Evolutionary conservation across 805 yeast genomes (phyloP), one percentile per base, ranked within the genome.

Genomic region (Ogataea kodamae): DNA sequence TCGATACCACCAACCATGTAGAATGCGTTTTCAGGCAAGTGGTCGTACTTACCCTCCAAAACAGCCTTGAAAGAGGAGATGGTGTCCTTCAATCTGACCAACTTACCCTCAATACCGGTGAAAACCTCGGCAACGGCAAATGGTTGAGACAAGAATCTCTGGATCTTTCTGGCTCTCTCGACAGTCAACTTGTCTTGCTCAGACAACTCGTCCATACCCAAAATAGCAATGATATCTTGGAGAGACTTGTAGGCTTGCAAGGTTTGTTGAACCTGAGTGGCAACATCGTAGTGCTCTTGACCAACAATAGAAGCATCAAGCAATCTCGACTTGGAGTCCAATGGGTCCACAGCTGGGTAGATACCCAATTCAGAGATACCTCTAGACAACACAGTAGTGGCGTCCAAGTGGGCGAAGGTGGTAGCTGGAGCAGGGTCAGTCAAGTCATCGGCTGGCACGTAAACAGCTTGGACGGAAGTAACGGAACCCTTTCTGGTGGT

Each of bases 401-500:
- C 98, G 69, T 90, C 98, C 81, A 90, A 89, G 72, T 90, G 98
- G 63, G 98, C 98, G 70, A 90, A 90, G 59, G 98, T 90, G 67
- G 98, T 90, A 59, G 98, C 98, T 65, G 97, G 98, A 63, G 98
- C 98, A 71, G 98, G 98, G 78, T 90, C 98, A 51, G 98, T 90
- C 81, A 90, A 87, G 77, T 90, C 98, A 85, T 90, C 98, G 54
- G 98, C 98, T 70, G 98, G 98, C 68, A 90, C 98, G 72, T 92
- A 92, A 57, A 92, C 98, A 65, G 98, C 98, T 78, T 92, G 98
- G 72, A 92, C 98, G 46, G 98, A 92, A 50, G 98, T 92, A 68
- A 92, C 98, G 68, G 98, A 92, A 80, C 98, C 98, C 81, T 92
- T 92, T 72, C 77, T 80, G 68, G 98, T 92, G 74, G 98, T 90